Base-by-base conservation (phyloP, 1,284 basidiomycete species). In the Heimioporus punctisporus region DNA sequence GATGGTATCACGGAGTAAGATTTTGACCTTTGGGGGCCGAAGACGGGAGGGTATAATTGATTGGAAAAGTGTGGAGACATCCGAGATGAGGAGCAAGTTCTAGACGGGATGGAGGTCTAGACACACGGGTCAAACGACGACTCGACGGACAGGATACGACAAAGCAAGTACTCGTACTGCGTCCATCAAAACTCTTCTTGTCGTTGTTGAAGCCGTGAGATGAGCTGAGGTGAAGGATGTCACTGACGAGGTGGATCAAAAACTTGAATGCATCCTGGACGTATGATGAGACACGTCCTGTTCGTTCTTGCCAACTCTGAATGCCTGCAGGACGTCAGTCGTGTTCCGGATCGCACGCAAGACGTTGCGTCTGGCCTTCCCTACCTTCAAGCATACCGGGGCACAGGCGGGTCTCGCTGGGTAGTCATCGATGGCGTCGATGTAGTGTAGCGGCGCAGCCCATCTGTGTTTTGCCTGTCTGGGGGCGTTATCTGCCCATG, bases 191-290 rank as follows among this genome's bases (percentile, higher is more conserved):
- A 14, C 73, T 64, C 28, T 93, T 90, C 62, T 84, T 84, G 57
- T 79, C 80, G 24, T 82, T 82, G 65, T 97, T 97, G 2, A 95
- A 95, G 4, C 95, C 95, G 30, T 89, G 80, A n/a, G 1, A 91
- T 90, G 42, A 97, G 80, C 70, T 98, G 95, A 48, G 97, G 76
- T 11, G 95, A 12, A 34, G 31, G 14, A 96, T 78, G 68, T 97
- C 95, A 1, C 95, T 95, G 11, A 96, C 57, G 59, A 94, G 95
- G 69, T 98, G 95, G 37, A 95, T 83, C 48, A 98, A 76, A 76
- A 97, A 97, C 68, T 93, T 91, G 65, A 97, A 77, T 2, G 93
- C 90, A 7, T 64, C 64, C 24, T 61, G 54, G 26, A 64, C 59
- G 60, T 69, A 58, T n/a, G 14, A 34, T 34, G 31, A 19, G 14